These are phyloP conservation scores for Botrytis squamosa DNA, from an alignment of 2,329 filamentous ascomycete genomes.

Conservation along the genomic window DNA sequence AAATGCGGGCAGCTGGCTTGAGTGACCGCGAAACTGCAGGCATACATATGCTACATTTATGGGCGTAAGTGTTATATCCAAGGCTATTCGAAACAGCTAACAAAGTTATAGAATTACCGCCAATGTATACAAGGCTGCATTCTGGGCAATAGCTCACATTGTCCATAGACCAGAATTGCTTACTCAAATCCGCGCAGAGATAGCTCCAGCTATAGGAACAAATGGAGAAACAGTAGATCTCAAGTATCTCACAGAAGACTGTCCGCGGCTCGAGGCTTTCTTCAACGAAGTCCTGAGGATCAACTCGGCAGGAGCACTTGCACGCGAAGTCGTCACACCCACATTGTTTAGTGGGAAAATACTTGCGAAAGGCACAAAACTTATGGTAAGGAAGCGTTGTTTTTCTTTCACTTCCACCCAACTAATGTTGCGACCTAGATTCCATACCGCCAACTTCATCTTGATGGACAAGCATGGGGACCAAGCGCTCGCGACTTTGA, in stretches of 20 bases:
- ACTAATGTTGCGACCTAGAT: not conserved
- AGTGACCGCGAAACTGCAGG: not conserved
- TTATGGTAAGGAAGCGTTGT: slow-evolving; percentile 29
- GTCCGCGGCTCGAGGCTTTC: slow-evolving; percentile 14
- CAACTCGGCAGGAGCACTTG: slow-evolving; percentile 14
- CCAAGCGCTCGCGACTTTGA: slow-evolving; percentile 14
- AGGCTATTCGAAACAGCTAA: not conserved
- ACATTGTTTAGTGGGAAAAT: not conserved
- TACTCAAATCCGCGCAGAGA: not conserved
- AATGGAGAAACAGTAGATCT: not conserved
- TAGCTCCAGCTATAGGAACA: not conserved
- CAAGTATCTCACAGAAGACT: not conserved
- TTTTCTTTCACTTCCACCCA: slow-evolving; percentile 53
- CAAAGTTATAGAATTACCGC: not conserved
- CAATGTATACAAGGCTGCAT: slow-evolving; percentile 5
- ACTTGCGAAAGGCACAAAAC: slow-evolving; percentile 3
- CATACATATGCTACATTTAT: slow-evolving; percentile 5
- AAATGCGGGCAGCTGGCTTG: not conserved
- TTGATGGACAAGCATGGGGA: slow-evolving; percentile 14
- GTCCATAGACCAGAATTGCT: not conserved
- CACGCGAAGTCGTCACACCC: not conserved
- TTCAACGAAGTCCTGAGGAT: slow-evolving; percentile 18
- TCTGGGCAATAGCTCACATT: slow-evolving; percentile 10
- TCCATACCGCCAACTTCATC: slow-evolving; percentile 17
- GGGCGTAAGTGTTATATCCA: not conserved